Evolutionary conservation across 1,284 basidiomycete genomes (phyloP), one percentile per base, ranked within the genome.

Genomic region (Ceratobasidium sp.): DNA sequence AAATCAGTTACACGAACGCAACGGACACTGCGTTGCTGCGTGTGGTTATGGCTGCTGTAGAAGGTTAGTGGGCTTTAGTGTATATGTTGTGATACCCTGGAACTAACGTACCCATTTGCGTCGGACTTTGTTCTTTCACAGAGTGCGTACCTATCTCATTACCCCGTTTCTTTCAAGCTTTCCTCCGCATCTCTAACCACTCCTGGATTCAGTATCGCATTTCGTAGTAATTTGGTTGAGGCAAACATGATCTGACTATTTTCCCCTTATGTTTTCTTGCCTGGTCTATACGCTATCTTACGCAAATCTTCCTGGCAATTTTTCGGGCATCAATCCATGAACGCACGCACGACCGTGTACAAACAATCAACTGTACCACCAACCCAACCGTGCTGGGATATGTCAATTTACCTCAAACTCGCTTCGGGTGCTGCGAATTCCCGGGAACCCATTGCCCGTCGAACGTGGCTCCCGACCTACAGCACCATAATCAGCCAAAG

Each of bases 1-100:
- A 49, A 73, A 23, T 46, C 78, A 96, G 93, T 81, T 90, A 91
- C 75, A 98, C 96, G 44, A 97, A 93, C 46, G 96, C 96, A 21
- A 96, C 96, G 54, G 95, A 98, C 83, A 96, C 94, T 0, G 91
- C 87, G n/a, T 87, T 96, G 84, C 83, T 98, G 74, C 86, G 92
- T 78, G 94, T 96, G 35, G 93, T 98, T 46, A 97, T 98, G 95
- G 92, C 91, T 75, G 94, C 94, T 75, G 94, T 94, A 73, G 92
- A 94, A 93, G 92, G 92, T 91, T 77, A 77, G 88, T 84, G 38
- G 52, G 73, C 66, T n/a, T 61, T 72, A 66, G 70, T 44, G n/a
- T n/a, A n/a, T 52, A 62, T 73, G 59, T 59, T 41, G 32, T 54
- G 41, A 46, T 28, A 52, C 74, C 26, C 43, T 38, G 58, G 8